Evolutionary conservation across 495 filamentous ascomycete genomes (phyloP).

Genomic region (Tricharina praecox): DNA sequence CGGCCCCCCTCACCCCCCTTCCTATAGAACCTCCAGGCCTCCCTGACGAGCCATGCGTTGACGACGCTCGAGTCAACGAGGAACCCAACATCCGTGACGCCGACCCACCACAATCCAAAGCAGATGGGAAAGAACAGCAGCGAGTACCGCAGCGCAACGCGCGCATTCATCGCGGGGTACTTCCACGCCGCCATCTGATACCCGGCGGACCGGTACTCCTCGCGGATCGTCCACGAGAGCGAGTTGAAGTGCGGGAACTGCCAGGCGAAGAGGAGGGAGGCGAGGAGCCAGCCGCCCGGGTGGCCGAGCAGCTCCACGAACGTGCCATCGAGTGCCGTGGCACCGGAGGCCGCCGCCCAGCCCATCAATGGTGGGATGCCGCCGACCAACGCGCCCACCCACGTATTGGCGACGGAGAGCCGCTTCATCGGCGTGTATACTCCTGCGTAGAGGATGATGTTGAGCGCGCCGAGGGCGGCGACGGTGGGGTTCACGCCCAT

Average conservation of each 20-base stretch:
- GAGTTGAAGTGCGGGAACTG: constrained; percentile 98
- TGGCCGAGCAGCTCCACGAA: constrained; percentile 56
- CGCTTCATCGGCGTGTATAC: constrained; percentile 87
- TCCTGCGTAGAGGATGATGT: constrained; percentile 79
- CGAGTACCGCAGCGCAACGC: constrained; percentile 79
- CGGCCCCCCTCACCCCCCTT: constrained; percentile 60
- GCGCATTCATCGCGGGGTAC: constrained; percentile 63
- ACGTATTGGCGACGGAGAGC: constrained; percentile 75
- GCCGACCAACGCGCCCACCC: constrained; percentile 84
- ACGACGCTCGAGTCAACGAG: constrained; percentile 61
- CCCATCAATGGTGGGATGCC: constrained; percentile 94
- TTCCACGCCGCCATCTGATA: constrained; percentile 84
- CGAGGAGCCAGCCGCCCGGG: constrained; percentile 77
- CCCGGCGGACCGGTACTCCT: constrained; percentile 77
- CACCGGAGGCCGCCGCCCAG: constrained; percentile 79
- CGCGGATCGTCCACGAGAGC: constrained; percentile 65
- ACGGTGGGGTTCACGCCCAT: constrained; percentile 87
- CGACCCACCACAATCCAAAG: constrained; percentile 56
- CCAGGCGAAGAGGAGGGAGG: constrained; percentile 76
- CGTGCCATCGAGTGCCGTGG: constrained; percentile 11
- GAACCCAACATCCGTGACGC: constrained; percentile 80
- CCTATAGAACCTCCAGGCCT: constrained; percentile 71
- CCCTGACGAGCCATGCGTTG: constrained; percentile 70
- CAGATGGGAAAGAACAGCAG: constrained; percentile 78
- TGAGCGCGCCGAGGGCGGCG: constrained; percentile 63